A percentile compares a stretch with the other conserved stretches of the same genome.
phyloP scores from a whole-genome alignment of 768 basidiomycete genomes.

The Lactarius pseudohatsudake region DNA sequence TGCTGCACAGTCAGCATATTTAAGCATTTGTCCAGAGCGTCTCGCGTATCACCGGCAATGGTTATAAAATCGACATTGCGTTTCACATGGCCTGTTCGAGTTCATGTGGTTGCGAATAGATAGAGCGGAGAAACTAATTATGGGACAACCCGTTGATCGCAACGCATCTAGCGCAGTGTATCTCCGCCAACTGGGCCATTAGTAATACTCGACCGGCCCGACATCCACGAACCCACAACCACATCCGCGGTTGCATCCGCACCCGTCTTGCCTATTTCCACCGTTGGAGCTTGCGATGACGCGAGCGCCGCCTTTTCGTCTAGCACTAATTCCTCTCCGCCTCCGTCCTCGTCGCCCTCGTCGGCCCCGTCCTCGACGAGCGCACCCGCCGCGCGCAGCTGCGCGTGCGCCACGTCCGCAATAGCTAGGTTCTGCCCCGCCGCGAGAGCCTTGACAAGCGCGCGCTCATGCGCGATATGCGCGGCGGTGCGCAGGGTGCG shows the following conservation, averaged over 20 bases:
- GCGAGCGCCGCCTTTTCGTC: conserved; percentile 17
- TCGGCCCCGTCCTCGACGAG: conserved; percentile 17
- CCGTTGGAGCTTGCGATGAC: background rate
- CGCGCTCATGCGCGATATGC: conserved; percentile 66
- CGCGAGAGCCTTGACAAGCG: conserved; percentile 76
- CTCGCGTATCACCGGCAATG: background rate
- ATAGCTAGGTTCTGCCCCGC: conserved; percentile 76
- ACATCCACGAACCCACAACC: conserved; percentile 17
- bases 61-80: background rate
- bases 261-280: conserved; percentile 8
- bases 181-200: conserved; percentile 1
- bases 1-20: conserved; percentile 5
- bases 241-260: conserved; percentile 5
- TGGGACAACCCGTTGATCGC: background rate
- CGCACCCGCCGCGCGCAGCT: conserved; percentile 17
- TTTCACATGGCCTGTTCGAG: background rate
- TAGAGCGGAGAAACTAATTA: background rate
- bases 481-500: conserved; percentile 11
- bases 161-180: background rate
- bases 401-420: conserved; percentile 15
- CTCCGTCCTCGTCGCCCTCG: background rate
- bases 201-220: conserved; percentile 18
- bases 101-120: background rate
- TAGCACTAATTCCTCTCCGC: conserved; percentile 6
- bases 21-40: background rate